Conservation (phyloP, 306 rosid species). For the Rosa rugosa region DNA sequence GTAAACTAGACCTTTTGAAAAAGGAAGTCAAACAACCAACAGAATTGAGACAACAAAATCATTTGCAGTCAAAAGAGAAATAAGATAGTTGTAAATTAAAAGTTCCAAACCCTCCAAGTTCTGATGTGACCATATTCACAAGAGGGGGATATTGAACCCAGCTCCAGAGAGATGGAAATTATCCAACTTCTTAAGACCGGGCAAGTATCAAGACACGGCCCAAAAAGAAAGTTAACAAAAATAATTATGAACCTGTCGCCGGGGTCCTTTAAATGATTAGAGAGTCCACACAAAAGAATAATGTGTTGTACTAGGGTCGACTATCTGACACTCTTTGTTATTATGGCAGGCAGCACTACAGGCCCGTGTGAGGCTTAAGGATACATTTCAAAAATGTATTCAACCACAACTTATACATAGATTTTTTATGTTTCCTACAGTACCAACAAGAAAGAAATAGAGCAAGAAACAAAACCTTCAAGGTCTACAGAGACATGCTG, state of each 20-base stretch:
- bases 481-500: background rate
- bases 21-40: background rate
- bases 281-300: background rate
- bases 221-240: background rate
- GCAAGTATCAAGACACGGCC: background rate
- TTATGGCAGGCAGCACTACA: background rate
- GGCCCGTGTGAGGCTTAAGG: background rate
- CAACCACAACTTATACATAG: background rate
- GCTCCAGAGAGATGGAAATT: background rate
- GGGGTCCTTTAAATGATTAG: background rate
- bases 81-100: background rate
- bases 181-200: background rate
- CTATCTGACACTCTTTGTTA: background rate
- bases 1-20: background rate
- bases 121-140: background rate
- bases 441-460: background rate
- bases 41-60: background rate
- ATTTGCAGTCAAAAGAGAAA: background rate
- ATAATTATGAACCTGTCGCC: background rate
- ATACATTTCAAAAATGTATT: background rate
- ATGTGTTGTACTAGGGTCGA: background rate
- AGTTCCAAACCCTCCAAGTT: background rate
- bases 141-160: background rate
- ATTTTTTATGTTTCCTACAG: background rate
- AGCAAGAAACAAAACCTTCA: background rate